Evolutionary conservation across 2,329 filamentous ascomycete genomes (phyloP).

Genomic region (Sporothrix inflata): DNA sequence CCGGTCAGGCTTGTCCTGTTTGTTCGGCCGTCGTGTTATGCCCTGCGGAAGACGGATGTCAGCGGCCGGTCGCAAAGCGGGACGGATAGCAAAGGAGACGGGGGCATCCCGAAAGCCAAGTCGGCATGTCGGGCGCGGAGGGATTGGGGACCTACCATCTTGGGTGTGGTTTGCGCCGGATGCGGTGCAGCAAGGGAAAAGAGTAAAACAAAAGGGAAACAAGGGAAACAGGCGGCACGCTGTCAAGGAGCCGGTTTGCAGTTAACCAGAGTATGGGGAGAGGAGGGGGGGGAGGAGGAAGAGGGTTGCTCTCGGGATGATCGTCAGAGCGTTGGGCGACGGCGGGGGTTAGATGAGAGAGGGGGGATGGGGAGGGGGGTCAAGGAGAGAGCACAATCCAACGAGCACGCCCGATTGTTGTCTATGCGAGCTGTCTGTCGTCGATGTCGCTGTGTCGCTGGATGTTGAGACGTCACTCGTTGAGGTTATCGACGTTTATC

Average conservation of each 20-base stretch:
- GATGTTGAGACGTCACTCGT: background rate
- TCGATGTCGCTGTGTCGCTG: background rate
- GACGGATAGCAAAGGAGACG: background rate
- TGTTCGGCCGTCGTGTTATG: constrained; percentile 56
- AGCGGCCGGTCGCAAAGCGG: background rate
- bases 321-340: constrained; percentile 7
- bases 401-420: background rate
- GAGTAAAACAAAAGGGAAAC: background rate
- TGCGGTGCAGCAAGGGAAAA: background rate
- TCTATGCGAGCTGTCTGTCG: background rate
- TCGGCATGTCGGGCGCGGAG: background rate
- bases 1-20: constrained; percentile 49
- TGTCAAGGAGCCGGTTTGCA: background rate
- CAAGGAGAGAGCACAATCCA: background rate
- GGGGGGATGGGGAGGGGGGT: background rate
- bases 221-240: background rate
- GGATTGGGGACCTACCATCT: constrained; percentile 22
- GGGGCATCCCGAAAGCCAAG: background rate
- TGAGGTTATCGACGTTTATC: constrained; percentile 4
- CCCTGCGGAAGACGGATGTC: constrained; percentile 42
- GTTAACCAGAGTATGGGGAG: background rate
- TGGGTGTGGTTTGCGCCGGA: constrained; percentile 16
- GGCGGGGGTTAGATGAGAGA: background rate
- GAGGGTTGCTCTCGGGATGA: constrained; percentile 6
- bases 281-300: background rate